phyloP scores from a whole-genome alignment of 805 yeast genomes.

The Zygosaccharomyces lentus region DNA sequence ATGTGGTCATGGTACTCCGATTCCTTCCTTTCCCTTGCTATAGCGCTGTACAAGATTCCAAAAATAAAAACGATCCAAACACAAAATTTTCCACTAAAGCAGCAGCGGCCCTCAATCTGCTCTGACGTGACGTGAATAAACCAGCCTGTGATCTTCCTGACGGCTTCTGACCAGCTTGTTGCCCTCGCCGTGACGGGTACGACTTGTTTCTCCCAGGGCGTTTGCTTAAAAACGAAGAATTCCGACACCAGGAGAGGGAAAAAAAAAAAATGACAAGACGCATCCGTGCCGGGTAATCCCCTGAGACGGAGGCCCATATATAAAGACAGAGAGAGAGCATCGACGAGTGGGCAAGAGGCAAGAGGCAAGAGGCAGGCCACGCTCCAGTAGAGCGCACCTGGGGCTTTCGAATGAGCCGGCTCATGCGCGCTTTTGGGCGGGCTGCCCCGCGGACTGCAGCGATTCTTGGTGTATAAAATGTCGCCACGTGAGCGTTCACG shows the following conservation, averaged over 20 bases:
- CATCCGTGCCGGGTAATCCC: not conserved
- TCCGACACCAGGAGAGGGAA: conserved; percentile 2
- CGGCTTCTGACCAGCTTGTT: conserved; percentile 1
- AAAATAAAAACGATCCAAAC: not conserved
- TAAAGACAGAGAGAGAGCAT: too few species aligned
- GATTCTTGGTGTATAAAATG: not conserved
- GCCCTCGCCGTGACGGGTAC: conserved; percentile 3
- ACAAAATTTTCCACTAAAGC: not conserved
- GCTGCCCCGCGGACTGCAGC: not conserved
- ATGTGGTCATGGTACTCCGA: conserved; percentile 28
- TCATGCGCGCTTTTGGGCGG: not conserved
- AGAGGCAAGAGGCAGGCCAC: not conserved
- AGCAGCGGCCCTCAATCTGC: not conserved
- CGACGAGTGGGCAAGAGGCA: too few species aligned
- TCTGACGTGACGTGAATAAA: not conserved
- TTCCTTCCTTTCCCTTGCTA: not conserved
- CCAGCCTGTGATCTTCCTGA: conserved; percentile 1
- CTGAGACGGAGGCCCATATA: not conserved
- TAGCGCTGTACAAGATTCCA: not conserved
- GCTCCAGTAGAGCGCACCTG: not conserved
- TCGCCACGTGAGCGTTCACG: conserved; percentile 5
- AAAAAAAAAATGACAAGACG: not conserved
- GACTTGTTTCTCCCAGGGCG: conserved; percentile 2
- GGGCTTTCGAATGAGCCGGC: not conserved
- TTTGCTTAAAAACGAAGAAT: conserved; percentile 4